Evolutionary conservation across 805 yeast species (phyloP), one percentile per base, ranked within the genome.

Genomic region (Hemisphaericaspora nanyangensis): DNA sequence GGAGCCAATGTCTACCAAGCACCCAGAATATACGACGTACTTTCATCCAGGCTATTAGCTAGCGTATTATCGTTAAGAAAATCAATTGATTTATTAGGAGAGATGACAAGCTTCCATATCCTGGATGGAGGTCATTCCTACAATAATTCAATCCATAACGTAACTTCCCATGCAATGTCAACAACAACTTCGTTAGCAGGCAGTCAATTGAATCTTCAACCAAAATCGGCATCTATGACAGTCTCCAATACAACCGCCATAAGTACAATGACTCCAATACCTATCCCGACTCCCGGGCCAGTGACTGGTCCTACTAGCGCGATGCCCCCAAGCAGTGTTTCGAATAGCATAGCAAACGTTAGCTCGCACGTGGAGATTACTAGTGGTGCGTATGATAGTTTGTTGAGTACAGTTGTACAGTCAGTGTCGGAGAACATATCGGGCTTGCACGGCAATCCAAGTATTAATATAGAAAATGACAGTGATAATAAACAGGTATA

Each of bases 1-100:
- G 96, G 96, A 4, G 95, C 95, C 15, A 89, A 87, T 54, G 83
- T 93, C 2, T 93, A 89, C 61, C 91, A 86, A 79, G 83, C 96
- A 0, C 97, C 97, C 0, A 66, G 78, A 13, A 72, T 86, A 1
- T 79, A 80, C 52, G 80, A 85, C 28, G 74, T 90, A 2, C 67
- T 91, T 6, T 76, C 85, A 15, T 80, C 90, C 26, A 65, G 97
- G 43, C 60, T 88, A 25, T 47, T 64, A 43, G 60, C 68, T 18
- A 56, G 61, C n/a, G 67, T 63, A 22, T 43, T 62, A 17, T 55
- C 61, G 27, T 54, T 68, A 36, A 63, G 62, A 37, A 60, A 57
- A 27, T 55, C 68, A 12, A 54, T 66, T 19, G 60, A 59, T 28
- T 38, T 59, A 26, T 52, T 67, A 27, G 61, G 60, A 44, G 48